Evolutionary conservation across 192 early-diverging fungal species (phyloP), one percentile per base, ranked within the genome.

Genomic region (Linnemannia elongata): DNA sequence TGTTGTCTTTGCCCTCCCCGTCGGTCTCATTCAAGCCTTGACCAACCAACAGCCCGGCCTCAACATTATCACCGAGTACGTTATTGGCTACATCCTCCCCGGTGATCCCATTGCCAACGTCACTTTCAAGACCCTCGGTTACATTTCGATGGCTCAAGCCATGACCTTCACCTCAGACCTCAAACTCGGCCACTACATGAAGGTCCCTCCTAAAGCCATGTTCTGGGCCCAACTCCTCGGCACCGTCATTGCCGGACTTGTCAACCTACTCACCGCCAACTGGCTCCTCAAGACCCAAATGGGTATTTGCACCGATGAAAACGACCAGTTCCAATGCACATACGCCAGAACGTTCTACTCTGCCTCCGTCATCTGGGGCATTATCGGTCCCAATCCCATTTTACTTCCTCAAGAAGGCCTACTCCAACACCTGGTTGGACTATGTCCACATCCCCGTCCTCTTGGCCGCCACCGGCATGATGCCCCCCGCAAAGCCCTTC

Each of bases 331-430:
- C 75, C 72, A 72, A 36, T 93, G 92, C 72, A 82, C 87, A 57
- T 82, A 54, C 30, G 90, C 90, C 77, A 45, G 27, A 4, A 90
- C 90, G 39, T 96, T 96, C 73, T 93, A 90, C 90, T 91, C 90
- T 73, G 94, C 92, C 41, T 94, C 90, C 15, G 90, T 92, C 69
- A 93, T 96, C 76, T 96, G 95, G 95, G 96, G 96, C 82, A 69
- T 93, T 15, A 81, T 91, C 47, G 93, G 93, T 94, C 0, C 92
- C 94, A 1, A 80, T 93, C 41, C 92, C 93, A 4, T 90, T 92
- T 76, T 95, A 89, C 49, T 86, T 90, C 78, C 76, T 93, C 54
- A 89, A 92, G 69, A 92, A 91, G 88, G 68, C 49, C 27, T 93
- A 80, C 55, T 92, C 93, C 76, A 83, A 90, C 47, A 80, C 76